Conservation (phyloP, 148 eudicot genomes). For the Diospyros lotus region DNA sequence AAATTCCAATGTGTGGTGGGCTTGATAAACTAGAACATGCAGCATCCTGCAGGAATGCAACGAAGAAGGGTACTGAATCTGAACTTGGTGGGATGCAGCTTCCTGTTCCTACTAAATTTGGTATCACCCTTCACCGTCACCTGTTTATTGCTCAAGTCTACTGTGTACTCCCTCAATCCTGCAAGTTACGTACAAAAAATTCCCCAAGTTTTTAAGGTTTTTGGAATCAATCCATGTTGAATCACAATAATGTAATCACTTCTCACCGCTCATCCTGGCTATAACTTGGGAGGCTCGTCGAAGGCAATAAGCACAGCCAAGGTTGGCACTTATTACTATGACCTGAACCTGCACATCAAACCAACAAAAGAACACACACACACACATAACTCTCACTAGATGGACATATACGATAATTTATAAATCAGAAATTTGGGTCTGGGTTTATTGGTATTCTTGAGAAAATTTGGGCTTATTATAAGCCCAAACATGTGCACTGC, state of each 20-base stretch:
- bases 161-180: slow-evolving; percentile 44
- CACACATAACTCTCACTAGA: too few species aligned
- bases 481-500: too few species aligned
- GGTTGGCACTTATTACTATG: slow-evolving; percentile 41
- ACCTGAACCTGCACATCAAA: slow-evolving; percentile 43
- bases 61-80: too few species aligned
- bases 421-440: too few species aligned
- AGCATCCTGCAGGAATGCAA: too few species aligned
- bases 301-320: slow-evolving; percentile 45
- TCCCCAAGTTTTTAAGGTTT: not conserved
- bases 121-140: slow-evolving; percentile 41
- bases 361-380: not conserved
- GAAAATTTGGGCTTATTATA: too few species aligned
- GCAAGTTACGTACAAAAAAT: not conserved
- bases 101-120: slow-evolving; percentile 5
- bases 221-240: not conserved
- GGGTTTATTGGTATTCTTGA: too few species aligned
- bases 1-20: too few species aligned
- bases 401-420: too few species aligned
- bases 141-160: slow-evolving; percentile 39
- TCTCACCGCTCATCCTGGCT: slow-evolving; percentile 41
- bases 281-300: slow-evolving; percentile 30
- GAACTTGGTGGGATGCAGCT: too few species aligned
- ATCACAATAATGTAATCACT: not conserved
- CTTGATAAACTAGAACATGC: too few species aligned